Conservation (phyloP, 306 rosid genomes). For the cucumber (Cucumis sativus) region DNA sequence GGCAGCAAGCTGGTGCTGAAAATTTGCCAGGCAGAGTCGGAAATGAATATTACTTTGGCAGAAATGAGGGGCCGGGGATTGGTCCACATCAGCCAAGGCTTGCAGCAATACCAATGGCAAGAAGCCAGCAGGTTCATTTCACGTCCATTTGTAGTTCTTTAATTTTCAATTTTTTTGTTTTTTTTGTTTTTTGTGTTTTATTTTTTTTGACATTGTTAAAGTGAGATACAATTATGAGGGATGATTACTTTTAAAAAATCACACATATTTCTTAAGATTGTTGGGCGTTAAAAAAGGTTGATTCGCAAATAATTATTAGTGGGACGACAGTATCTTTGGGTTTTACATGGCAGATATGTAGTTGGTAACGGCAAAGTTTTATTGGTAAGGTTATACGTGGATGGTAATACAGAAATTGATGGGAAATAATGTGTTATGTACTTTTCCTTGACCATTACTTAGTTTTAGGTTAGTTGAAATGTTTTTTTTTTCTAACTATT, state of each 20-base stretch:
- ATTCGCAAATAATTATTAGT: no score
- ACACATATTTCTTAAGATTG: no score
- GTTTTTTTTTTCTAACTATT: neutral
- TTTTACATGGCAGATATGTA: neutral
- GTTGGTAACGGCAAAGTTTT: neutral
- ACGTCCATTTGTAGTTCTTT: neutral
- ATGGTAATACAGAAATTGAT: neutral
- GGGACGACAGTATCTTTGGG: neutral
- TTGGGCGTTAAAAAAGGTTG: no score
- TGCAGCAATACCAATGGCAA: slow-evolving; percentile 48
- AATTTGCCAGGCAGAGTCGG: slow-evolving; percentile 44
- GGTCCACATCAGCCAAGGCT: slow-evolving; percentile 67
- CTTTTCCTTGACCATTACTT: neutral
- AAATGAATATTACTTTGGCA: slow-evolving; percentile 48
- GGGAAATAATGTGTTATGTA: neutral
- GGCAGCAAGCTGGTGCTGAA: slow-evolving; percentile 53
- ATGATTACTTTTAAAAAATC: neutral
- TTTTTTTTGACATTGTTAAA: no score
- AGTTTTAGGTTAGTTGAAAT: neutral
- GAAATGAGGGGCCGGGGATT: slow-evolving; percentile 40
- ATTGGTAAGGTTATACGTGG: neutral
- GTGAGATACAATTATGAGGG: neutral
- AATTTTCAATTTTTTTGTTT: no score
- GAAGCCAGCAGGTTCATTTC: slow-evolving; percentile 49
- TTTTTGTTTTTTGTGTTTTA: no score